Evolutionary conservation across 1,284 basidiomycete genomes (phyloP), one percentile per base, ranked within the genome.

Genomic region (Boletus chippewaensis): DNA sequence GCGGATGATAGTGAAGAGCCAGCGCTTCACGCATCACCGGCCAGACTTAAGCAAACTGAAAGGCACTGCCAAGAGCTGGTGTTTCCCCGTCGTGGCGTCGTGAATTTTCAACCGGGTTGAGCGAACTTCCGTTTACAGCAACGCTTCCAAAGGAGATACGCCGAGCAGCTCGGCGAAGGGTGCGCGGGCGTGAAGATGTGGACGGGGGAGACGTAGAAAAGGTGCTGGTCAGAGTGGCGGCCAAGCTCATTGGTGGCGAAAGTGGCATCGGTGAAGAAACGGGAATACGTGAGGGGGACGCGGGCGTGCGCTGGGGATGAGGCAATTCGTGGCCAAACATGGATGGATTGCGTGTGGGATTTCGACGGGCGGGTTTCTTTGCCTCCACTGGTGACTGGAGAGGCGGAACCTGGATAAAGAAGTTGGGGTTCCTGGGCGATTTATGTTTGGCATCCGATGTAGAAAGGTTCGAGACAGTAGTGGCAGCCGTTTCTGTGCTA

Each of bases 281-380:
- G 2, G 66, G 64, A 42, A 67, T 69, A 28, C 62, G 62, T 2
- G 66, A 63, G 12, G 64, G 64, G 10, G 63, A 63, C 7, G 61
- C n/a, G 22, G 64, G 68, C 2, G 66, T 70, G 31, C 57, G 59
- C 39, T 66, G 64, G 4, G 64, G 68, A 31, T 49, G 53, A 26
- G 68, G 68, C 10, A 70, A 50, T 45, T 66, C 64, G 12, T 57
- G 55, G 31, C 68, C 68, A 56, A 66, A 66, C 65, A 66, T 70
- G 3, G 62, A 68, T 35, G 65, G 58, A 40, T 66, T 70, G 16
- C 64, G 64, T 6, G 41, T 35, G n/a, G 43, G 58, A 51, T 65
- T 69, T 59, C 67, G 63, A 56, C 57, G 64, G 55, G 56, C 60
- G 61, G 66, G 13, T 64, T 58, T 66, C 53, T 61, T 66, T 45